phyloP scores from a whole-genome alignment of 768 basidiomycete genomes.

The Steccherinum ochraceum region DNA sequence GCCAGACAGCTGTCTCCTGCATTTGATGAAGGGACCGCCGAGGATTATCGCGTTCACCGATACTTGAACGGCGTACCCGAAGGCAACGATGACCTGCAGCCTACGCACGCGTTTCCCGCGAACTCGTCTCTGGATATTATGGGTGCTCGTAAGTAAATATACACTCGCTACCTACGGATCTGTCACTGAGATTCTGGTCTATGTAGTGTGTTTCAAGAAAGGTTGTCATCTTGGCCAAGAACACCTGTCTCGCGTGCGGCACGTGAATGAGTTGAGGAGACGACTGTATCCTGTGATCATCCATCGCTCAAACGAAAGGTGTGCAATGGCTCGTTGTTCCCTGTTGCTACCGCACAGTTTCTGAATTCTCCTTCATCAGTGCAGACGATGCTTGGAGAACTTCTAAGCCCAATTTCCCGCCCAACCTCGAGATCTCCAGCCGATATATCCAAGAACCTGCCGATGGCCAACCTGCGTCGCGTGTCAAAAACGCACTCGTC shows the following conservation, averaged over 20 bases:
- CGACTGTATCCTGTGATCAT: constrained; percentile 79
- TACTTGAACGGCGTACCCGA: constrained; percentile 85
- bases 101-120: constrained; percentile 82
- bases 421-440: constrained; percentile 23
- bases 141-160: constrained; percentile 71
- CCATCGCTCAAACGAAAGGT: constrained; percentile 25
- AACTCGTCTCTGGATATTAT: constrained; percentile 94
- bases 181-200: constrained; percentile 3
- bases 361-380: not conserved
- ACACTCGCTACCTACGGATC: not conserved
- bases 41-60: constrained; percentile 73
- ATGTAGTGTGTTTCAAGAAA: constrained; percentile 88
- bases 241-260: constrained; percentile 92
- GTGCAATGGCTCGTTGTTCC: too few relatives aligned
- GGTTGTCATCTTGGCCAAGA: constrained; percentile 99
- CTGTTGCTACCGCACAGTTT: not conserved
- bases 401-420: constrained; percentile 3
- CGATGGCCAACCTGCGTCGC: constrained; percentile 26
- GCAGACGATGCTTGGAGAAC: not conserved
- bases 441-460: constrained; percentile 18
- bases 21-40: constrained; percentile 45
- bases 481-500: constrained; percentile 73
- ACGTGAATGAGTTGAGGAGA: constrained; percentile 88
- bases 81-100: constrained; percentile 68
- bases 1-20: constrained; percentile 46